phyloP scores from a whole-genome alignment of 192 early-diverging fungal genomes.

The Cetraspora pellucida region DNA sequence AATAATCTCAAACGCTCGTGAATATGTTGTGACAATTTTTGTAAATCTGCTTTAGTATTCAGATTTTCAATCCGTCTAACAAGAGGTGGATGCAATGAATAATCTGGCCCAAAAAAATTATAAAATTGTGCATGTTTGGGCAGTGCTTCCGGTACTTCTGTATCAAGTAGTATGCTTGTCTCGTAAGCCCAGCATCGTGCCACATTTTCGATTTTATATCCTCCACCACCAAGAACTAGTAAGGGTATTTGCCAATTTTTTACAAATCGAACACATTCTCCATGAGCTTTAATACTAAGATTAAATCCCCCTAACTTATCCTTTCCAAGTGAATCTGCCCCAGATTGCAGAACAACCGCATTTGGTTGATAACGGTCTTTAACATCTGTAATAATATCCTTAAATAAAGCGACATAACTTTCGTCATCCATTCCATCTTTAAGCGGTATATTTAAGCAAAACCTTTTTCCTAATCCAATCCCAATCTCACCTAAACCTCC shows the following conservation, averaged over 20 bases:
- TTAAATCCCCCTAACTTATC: conserved; percentile 60
- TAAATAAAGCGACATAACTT: conserved; percentile 79
- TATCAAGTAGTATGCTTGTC: conserved; percentile 80
- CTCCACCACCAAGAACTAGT: conserved; percentile 85
- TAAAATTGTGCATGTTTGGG: conserved; percentile 75
- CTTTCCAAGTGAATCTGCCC: conserved; percentile 62
- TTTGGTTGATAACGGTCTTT: conserved; percentile 76
- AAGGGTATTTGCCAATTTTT: conserved; percentile 79
- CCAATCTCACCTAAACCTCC: conserved; percentile 84
- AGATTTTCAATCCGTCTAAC: conserved; percentile 83
- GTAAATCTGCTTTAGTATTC: conserved; percentile 83
- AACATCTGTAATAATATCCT: conserved; percentile 68
- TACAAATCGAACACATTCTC: conserved; percentile 77
- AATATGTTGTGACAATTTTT: conserved; percentile 67
- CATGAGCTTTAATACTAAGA: conserved; percentile 69
- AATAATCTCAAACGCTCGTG: conserved; percentile 88
- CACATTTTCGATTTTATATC: conserved; percentile 90
- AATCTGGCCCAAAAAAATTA: conserved; percentile 89
- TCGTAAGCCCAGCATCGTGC: conserved; percentile 95
- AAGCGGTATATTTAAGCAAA: conserved; percentile 90
- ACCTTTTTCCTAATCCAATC: conserved; percentile 72
- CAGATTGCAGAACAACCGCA: conserved; percentile 92
- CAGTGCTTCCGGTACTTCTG: conserved; percentile 72
- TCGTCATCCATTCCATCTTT: conserved; percentile 85
- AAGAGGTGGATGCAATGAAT: conserved; percentile 84